These are phyloP conservation scores for Yamadazyma sp. DNA, from an alignment of 805 yeast genomes.

Conservation along the genomic window DNA sequence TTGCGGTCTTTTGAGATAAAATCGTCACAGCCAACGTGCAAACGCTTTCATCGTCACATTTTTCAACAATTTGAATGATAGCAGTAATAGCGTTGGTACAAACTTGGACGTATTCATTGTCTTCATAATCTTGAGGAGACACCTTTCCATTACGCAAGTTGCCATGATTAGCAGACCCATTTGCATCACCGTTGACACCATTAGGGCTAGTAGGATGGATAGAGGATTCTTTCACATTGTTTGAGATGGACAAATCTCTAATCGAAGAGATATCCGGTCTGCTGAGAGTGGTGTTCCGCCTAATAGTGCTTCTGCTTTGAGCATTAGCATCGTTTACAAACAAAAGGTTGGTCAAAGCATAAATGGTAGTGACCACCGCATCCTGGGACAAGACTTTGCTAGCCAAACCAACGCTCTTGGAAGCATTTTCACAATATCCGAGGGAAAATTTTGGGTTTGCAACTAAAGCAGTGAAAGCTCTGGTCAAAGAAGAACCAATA, in stretches of 20 bases:
- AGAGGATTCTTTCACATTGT: slow-evolving; percentile 7
- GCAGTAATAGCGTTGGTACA: slow-evolving; percentile 71
- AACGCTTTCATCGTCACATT: slow-evolving; percentile 69
- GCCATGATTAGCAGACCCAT: slow-evolving; percentile 8
- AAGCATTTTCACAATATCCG: slow-evolving; percentile 49
- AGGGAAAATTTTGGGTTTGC: slow-evolving; percentile 52
- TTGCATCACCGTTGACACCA: slow-evolving; percentile 2
- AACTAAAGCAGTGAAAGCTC: slow-evolving; percentile 52
- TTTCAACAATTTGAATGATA: slow-evolving; percentile 61
- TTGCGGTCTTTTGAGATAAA: slow-evolving; percentile 69
- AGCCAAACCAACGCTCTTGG: slow-evolving; percentile 63
- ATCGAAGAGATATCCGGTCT: slow-evolving; percentile 19
- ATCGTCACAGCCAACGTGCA: slow-evolving; percentile 78
- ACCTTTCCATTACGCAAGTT: not conserved
- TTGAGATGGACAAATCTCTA: slow-evolving; percentile 13
- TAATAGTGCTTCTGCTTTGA: slow-evolving; percentile 21
- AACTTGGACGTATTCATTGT: slow-evolving; percentile 36
- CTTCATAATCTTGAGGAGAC: slow-evolving; percentile 21
- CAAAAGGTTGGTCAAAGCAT: slow-evolving; percentile 75
- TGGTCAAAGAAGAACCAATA: slow-evolving; percentile 39
- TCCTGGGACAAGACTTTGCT: slow-evolving; percentile 73
- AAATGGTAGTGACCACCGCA: slow-evolving; percentile 77
- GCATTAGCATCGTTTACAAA: slow-evolving; percentile 49
- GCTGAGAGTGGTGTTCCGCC: slow-evolving; percentile 32
- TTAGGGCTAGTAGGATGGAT: slow-evolving; percentile 1